Base-by-base conservation (phyloP, 257 asterid species). In the Hygrophila difformis region DNA sequence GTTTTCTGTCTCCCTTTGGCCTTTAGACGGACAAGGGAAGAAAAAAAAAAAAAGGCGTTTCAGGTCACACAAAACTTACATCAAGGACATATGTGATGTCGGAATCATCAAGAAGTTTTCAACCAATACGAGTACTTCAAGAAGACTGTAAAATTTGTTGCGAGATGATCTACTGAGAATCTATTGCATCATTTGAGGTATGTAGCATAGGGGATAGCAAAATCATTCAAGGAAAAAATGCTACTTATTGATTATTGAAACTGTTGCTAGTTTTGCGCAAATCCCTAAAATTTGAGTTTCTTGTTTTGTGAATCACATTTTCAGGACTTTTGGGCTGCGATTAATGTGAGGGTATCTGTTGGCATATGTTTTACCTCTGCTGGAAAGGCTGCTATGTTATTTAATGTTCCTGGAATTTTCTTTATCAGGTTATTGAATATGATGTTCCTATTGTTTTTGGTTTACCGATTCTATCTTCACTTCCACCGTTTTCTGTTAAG, bases 401-500 rank as follows among this genome's bases (percentile, higher is more conserved):
- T 9, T 10, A 5, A 4, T 9, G 10, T 3, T 33, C 10, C 12
- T 9, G 12, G 12, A 33, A 9, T 2, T 33, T 2, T 40, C 11
- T 18, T 1, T 33, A 33, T 33, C 10, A 3, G 15, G 37, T 33
- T 33, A 2, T 4, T 2, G 10, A 33, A 33, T 9, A 5, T 39
- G 15, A 51, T 46, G 38, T 21, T 5, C 38, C 12, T 36, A 47
- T 38, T 61, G 52, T 15, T n/a, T n/a, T n/a, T n/a, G n/a, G n/a
- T n/a, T n/a, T n/a, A n/a, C n/a, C n/a, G n/a, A n/a, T n/a, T n/a
- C n/a, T n/a, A n/a, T n/a, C n/a, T 50, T 50, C 60, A 43, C 55
- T 59, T 84, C 82, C 94, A 59, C 64, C 83, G 66, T 82, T 87
- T 45, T n/a, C n/a, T n/a, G 97, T 94, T 0, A 87, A 87, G 62